phyloP scores from a whole-genome alignment of 306 rosid species.

The Cucurbita pepo region DNA sequence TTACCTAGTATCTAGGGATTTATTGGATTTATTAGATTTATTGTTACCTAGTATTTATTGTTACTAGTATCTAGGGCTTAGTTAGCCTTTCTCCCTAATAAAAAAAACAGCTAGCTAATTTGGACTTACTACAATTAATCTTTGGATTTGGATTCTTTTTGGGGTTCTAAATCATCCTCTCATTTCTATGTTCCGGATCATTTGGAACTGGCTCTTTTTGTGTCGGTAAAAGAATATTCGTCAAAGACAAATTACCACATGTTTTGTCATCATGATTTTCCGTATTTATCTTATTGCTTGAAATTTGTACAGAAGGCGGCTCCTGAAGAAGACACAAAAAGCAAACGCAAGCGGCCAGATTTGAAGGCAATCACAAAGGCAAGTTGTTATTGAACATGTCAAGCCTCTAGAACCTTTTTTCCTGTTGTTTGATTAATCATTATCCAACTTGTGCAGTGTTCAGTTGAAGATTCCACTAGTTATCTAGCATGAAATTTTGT shows the following conservation, averaged over 20 bases:
- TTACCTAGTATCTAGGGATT: too few relatives aligned
- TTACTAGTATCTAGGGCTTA: too few relatives aligned
- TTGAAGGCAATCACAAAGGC: constrained; percentile 72
- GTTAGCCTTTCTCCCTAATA: too few relatives aligned
- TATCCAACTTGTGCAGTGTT: background rate
- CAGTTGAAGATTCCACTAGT: background rate
- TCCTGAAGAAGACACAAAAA: constrained; percentile 16
- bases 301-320: constrained; percentile 21
- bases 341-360: constrained; percentile 61
- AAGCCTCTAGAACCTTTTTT: background rate
- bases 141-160: background rate
- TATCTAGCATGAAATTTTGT: background rate
- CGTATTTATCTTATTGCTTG: background rate
- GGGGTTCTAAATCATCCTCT: background rate
- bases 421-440: background rate
- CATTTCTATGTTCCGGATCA: background rate
- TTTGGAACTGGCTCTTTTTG: background rate
- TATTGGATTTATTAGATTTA: too few relatives aligned
- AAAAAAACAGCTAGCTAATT: too few relatives aligned
- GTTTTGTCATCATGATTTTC: background rate
- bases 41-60: too few relatives aligned
- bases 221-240: background rate
- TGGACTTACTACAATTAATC: background rate
- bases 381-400: constrained; percentile 13
- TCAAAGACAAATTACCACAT: background rate